Evolutionary conservation across 441 rosid species (phyloP).

Genomic region (Erysimum pusillum): DNA sequence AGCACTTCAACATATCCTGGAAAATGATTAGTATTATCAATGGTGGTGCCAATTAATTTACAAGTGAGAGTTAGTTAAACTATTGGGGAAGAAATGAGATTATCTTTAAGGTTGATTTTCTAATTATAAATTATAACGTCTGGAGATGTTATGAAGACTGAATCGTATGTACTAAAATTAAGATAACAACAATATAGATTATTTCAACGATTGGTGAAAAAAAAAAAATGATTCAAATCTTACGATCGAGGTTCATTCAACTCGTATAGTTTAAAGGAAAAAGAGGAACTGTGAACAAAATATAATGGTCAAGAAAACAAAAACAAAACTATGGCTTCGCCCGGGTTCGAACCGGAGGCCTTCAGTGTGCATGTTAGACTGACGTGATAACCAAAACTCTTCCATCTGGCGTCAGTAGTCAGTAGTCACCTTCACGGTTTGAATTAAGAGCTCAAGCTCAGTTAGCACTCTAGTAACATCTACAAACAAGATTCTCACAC

Average conservation of each 20-base stretch:
- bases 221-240: too few relatives aligned
- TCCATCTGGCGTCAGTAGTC: slow-evolving; percentile 80
- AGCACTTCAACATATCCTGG: slow-evolving; percentile 76
- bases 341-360: slow-evolving; percentile 95
- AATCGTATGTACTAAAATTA: too few relatives aligned
- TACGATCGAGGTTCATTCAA: too few relatives aligned
- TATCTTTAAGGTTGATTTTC: too few relatives aligned
- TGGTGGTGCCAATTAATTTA: not conserved
- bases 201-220: too few relatives aligned
- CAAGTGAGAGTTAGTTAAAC: not conserved
- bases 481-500: slow-evolving; percentile 37
- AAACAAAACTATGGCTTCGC: slow-evolving; percentile 92
- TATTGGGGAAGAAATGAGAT: too few relatives aligned
- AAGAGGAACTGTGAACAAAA: too few relatives aligned
- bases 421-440: slow-evolving; percentile 85
- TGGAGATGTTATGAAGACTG: too few relatives aligned
- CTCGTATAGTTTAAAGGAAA: too few relatives aligned
- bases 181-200: too few relatives aligned
- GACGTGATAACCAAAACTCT: slow-evolving; percentile 83
- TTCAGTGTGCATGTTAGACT: slow-evolving; percentile 78
- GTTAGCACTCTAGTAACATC: slow-evolving; percentile 80
- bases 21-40: slow-evolving; percentile 52
- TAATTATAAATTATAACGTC: too few relatives aligned
- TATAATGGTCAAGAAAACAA: too few relatives aligned
- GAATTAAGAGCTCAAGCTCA: slow-evolving; percentile 89